A percentile compares a stretch with the other conserved stretches of the same genome.
phyloP scores from a whole-genome alignment of 2,329 filamentous ascomycete genomes.

The Amesomyces nigricolor region DNA sequence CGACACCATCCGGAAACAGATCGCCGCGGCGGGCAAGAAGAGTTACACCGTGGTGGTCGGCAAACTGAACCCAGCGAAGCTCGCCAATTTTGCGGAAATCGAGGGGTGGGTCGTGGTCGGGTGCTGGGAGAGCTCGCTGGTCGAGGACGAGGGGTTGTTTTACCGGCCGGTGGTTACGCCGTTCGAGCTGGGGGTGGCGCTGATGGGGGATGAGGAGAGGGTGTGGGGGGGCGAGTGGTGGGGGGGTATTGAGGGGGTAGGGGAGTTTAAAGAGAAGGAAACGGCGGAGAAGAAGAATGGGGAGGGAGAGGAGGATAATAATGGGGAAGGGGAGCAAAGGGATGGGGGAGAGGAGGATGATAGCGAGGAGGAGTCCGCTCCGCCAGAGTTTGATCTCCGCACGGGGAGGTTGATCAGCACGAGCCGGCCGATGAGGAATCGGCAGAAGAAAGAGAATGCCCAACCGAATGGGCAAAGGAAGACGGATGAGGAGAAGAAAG shows the following conservation, averaged over 20 bases:
- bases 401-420: conserved; percentile 78
- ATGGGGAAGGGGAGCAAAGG: conserved; percentile 21
- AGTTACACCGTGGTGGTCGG: conserved; percentile 94
- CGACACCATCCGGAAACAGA: conserved; percentile 63
- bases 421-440: conserved; percentile 65
- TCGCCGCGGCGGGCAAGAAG: conserved; percentile 81
- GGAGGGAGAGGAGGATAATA: conserved; percentile 1
- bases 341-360: conserved; percentile 41
- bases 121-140: conserved; percentile 92
- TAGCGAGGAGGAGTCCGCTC: conserved; percentile 64
- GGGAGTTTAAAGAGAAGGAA: conserved; percentile 36
- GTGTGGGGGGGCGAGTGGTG: conserved; percentile 87
- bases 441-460: conserved; percentile 30
- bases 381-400: conserved; percentile 87
- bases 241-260: conserved; percentile 71
- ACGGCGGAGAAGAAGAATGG: conserved; percentile 21
- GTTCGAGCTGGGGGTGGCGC: conserved; percentile 77
- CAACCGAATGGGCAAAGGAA: conserved; percentile 22
- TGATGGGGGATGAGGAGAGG: conserved; percentile 68
- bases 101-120: conserved; percentile 96
- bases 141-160: conserved; percentile 78
- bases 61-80: conserved; percentile 90
- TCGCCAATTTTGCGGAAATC: conserved; percentile 93
- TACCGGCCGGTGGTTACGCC: conserved; percentile 90
- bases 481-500: conserved; percentile 8